Conservation (phyloP, 2,329 filamentous ascomycete species). For the Colletotrichum horii region DNA sequence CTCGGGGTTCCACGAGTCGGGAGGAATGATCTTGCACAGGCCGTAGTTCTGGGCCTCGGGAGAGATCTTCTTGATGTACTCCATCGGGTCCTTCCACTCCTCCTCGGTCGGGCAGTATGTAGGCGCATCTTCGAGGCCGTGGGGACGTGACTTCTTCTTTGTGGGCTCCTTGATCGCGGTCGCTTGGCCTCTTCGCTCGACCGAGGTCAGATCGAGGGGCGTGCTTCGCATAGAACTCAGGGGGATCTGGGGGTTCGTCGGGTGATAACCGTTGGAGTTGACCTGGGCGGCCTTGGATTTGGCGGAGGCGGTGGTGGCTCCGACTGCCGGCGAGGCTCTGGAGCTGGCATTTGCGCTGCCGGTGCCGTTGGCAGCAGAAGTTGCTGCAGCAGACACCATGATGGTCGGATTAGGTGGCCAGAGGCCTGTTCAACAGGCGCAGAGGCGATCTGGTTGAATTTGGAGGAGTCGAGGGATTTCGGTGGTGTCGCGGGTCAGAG, state of each 20-base stretch:
- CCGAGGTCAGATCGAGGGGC: constrained; percentile 83
- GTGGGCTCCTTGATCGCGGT: constrained; percentile 76
- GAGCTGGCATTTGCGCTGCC: constrained; percentile 55
- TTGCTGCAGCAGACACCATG: constrained; percentile 47
- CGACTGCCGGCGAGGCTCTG: constrained; percentile 56
- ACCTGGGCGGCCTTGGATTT: constrained; percentile 57
- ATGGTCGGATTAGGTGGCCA: constrained; percentile 13
- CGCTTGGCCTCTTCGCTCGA: constrained; percentile 88
- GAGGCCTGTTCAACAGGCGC: background rate
- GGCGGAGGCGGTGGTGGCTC: constrained; percentile 38
- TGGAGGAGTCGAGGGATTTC: background rate
- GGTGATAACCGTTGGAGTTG: constrained; percentile 59
- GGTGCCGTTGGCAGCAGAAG: constrained; percentile 36
- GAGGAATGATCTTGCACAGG: constrained; percentile 94
- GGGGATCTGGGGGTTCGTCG: constrained; percentile 53
- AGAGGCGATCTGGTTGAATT: background rate
- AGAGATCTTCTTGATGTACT: constrained; percentile 90
- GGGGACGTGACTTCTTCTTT: constrained; percentile 80
- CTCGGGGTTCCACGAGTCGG: constrained; percentile 89
- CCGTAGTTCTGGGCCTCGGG: constrained; percentile 87
- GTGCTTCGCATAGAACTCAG: constrained; percentile 62
- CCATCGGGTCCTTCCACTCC: constrained; percentile 92
- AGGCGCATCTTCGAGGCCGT: constrained; percentile 87
- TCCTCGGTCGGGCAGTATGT: constrained; percentile 90
- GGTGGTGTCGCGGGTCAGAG: constrained; percentile 3